Evolutionary conservation across 1,284 basidiomycete genomes (phyloP).

Genomic region (Coriolopsis trogii): DNA sequence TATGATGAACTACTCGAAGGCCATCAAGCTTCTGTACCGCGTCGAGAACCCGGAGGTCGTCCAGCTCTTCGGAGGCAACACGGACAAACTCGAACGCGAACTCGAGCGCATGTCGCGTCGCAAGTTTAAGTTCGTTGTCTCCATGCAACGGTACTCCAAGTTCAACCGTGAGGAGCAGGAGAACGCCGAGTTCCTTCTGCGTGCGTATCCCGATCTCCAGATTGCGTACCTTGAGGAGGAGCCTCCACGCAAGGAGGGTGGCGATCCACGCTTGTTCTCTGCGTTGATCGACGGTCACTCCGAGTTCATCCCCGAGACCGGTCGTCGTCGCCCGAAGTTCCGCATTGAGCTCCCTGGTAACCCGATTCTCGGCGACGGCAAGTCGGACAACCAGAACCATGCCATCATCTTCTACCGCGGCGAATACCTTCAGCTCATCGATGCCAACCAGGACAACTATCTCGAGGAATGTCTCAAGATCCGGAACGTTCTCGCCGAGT

Average conservation of each 20-base stretch:
- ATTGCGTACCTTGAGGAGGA: constrained; percentile 99
- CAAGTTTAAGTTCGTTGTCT: constrained; percentile 99
- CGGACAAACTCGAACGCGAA: constrained; percentile 95
- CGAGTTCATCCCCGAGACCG: constrained; percentile 90
- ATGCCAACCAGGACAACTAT: constrained; percentile 99
- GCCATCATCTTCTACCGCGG: constrained; percentile 99
- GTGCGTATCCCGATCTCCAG: constrained; percentile 98
- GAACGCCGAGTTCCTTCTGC: constrained; percentile 97
- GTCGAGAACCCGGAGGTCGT: constrained; percentile 99
- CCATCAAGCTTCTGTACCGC: constrained; percentile 99
- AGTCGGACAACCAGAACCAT: constrained; percentile 99
- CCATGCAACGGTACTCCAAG: constrained; percentile 99
- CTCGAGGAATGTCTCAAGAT: constrained; percentile 99
- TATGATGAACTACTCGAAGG: constrained; percentile 99
- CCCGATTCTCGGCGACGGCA: constrained; percentile 98
- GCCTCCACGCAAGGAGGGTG: constrained; percentile 90
- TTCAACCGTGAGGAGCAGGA: constrained; percentile 99
- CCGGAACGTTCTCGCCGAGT: constrained; percentile 96
- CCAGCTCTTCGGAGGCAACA: constrained; percentile 96
- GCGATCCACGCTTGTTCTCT: constrained; percentile 95
- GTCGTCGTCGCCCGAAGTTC: constrained; percentile 94
- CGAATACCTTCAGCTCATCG: constrained; percentile 98
- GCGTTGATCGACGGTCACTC: constrained; percentile 97
- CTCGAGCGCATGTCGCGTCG: constrained; percentile 96
- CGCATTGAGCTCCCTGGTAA: constrained; percentile 98